phyloP scores from a whole-genome alignment of 768 basidiomycete genomes.

The Pulveroboletus sp. region DNA sequence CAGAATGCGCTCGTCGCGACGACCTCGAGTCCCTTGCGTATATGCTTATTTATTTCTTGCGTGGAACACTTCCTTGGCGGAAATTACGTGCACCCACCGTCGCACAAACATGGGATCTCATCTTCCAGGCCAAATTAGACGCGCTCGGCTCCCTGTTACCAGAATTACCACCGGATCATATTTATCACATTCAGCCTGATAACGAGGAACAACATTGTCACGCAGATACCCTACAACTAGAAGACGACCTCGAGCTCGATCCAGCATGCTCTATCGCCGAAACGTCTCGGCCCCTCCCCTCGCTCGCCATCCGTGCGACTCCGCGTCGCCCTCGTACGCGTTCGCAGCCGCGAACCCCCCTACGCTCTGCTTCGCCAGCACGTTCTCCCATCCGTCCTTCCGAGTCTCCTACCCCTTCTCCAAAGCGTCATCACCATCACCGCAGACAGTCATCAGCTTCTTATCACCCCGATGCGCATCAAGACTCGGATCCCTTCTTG shows the following conservation, averaged over 20 bases:
- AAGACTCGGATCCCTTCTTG: slow-evolving; percentile 8
- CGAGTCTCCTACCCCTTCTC: slow-evolving; percentile 17
- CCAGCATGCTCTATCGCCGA: slow-evolving; percentile 13
- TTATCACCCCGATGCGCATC: slow-evolving; percentile 13
- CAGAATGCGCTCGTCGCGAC: slow-evolving; percentile 74
- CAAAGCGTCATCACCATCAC: slow-evolving; percentile 13
- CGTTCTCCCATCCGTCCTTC: slow-evolving; percentile 5
- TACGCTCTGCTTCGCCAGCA: slow-evolving; percentile 9
- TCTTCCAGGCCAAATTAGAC: slow-evolving; percentile 69
- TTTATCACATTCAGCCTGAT: slow-evolving; percentile 5
- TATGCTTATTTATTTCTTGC: slow-evolving; percentile 80
- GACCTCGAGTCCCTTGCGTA: slow-evolving; percentile 80
- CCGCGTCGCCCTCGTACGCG: slow-evolving; percentile 13
- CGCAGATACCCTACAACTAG: slow-evolving; percentile 7
- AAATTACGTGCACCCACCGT: slow-evolving; percentile 66
- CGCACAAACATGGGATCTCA: slow-evolving; percentile 72
- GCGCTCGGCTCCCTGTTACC: slow-evolving; percentile 38
- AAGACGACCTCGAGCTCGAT: slow-evolving; percentile 11
- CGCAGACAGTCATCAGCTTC: slow-evolving; percentile 20
- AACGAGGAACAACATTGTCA: background rate
- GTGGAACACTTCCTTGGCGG: slow-evolving; percentile 77
- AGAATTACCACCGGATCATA: slow-evolving; percentile 11
- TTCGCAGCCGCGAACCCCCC: slow-evolving; percentile 18
- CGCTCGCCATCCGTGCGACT: slow-evolving; percentile 1
- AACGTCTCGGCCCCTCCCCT: slow-evolving; percentile 13